These are phyloP conservation scores for Ceratocystis variospora DNA, from an alignment of 2,329 filamentous ascomycete genomes.

Conservation along the genomic window DNA sequence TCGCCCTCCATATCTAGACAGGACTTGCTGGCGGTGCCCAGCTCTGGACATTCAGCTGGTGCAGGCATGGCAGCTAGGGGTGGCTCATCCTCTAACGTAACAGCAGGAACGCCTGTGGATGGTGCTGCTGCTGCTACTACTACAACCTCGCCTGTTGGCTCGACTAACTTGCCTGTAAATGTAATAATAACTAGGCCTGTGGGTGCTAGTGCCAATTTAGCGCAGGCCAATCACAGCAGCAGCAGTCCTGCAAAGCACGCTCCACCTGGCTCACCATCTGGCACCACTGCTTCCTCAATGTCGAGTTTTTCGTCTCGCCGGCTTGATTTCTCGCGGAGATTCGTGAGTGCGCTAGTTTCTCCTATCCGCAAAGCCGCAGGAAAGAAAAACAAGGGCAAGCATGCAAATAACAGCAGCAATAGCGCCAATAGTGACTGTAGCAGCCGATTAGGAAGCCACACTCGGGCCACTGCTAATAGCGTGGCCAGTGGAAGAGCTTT, in stretches of 20 bases:
- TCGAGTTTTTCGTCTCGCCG: background rate
- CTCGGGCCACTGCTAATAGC: background rate
- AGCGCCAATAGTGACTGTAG: background rate
- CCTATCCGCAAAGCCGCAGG: constrained; percentile 9
- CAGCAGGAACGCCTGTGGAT: background rate
- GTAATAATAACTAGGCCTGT: background rate
- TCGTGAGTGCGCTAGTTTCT: constrained; percentile 12
- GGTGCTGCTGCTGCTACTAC: background rate
- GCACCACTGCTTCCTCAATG: background rate
- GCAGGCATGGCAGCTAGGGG: no score
- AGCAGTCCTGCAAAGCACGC: background rate
- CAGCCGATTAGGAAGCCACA: background rate
- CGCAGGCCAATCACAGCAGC: no score
- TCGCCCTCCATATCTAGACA: background rate
- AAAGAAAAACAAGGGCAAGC: background rate
- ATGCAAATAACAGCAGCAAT: background rate
- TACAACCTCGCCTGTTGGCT: background rate
- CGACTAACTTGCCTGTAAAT: background rate
- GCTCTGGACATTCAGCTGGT: background rate
- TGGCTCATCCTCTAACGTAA: no score
- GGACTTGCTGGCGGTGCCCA: background rate
- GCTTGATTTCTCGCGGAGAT: constrained; percentile 8
- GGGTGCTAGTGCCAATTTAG: background rate
- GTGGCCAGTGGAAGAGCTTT: background rate
- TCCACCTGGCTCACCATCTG: background rate